Conservation (phyloP, 2,329 filamentous ascomycete species). For the Penicillium sp. region DNA sequence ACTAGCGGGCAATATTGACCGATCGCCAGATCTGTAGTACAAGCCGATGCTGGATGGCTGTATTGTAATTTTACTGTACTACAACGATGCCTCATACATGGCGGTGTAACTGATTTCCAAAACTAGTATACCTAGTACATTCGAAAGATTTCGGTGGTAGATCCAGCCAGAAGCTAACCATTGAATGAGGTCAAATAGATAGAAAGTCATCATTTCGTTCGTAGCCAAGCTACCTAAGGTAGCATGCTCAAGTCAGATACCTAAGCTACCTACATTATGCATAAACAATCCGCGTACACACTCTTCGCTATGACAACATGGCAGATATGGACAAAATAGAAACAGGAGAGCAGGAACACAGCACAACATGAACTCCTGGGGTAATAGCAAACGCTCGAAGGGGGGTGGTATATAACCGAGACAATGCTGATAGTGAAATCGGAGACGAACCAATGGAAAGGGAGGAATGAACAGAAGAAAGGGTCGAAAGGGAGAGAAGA, state of each 20-base stretch:
- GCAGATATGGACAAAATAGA: background rate
- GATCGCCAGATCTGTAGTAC: too few species aligned
- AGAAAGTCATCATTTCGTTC: constrained; percentile 3
- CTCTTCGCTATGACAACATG: constrained; percentile 11
- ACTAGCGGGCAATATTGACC: too few species aligned
- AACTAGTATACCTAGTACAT: too few species aligned
- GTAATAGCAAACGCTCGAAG: constrained; percentile 13
- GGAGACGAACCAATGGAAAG: background rate
- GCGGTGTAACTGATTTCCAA: too few species aligned
- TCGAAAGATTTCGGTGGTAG: too few species aligned
- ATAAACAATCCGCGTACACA: background rate
- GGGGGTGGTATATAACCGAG: constrained; percentile 20
- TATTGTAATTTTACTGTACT: too few species aligned
- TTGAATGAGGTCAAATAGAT: background rate
- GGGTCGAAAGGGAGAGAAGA: background rate
- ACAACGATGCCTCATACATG: too few species aligned
- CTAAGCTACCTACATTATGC: constrained; percentile 1
- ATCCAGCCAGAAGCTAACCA: background rate
- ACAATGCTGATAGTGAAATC: constrained; percentile 6
- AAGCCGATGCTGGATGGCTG: too few species aligned
- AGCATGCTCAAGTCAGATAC: background rate
- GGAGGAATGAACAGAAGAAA: background rate
- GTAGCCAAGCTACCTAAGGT: background rate
- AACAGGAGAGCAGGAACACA: background rate
- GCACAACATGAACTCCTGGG: background rate